Conservation (phyloP, 2,329 filamentous ascomycete species). For the Fusarium keratoplasticum region DNA sequence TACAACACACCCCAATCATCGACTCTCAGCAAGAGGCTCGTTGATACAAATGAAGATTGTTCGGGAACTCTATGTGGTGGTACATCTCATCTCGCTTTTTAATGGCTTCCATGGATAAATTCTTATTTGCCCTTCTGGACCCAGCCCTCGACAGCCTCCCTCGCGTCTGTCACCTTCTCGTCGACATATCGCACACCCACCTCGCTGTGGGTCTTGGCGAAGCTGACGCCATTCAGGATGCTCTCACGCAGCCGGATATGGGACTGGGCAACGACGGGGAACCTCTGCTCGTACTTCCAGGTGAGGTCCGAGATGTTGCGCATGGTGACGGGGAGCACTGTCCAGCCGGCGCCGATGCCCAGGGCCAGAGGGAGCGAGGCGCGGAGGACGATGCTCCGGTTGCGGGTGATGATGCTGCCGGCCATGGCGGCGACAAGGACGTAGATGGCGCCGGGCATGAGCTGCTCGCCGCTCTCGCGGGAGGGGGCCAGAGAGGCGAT, state of each 20-base stretch:
- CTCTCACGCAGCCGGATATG: constrained; percentile 79
- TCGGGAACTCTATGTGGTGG: constrained; percentile 51
- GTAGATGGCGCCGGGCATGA: constrained; percentile 91
- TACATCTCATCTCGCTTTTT: constrained; percentile 51
- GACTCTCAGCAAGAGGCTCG: constrained; percentile 19
- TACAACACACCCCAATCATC: constrained; percentile 31
- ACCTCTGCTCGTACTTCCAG: constrained; percentile 93
- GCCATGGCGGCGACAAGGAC: constrained; percentile 96
- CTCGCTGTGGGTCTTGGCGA: constrained; percentile 79
- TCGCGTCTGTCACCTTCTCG: constrained; percentile 80
- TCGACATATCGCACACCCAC: constrained; percentile 80
- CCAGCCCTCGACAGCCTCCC: constrained; percentile 87
- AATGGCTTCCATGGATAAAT: constrained; percentile 13
- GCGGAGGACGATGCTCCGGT: constrained; percentile 86
- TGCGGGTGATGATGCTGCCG: constrained; percentile 88
- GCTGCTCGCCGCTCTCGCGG: constrained; percentile 84
- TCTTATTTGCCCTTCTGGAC: constrained; percentile 86
- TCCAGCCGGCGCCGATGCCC: constrained; percentile 85
- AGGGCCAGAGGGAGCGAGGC: constrained; percentile 81
- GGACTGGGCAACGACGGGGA: constrained; percentile 84
- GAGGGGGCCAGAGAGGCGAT: constrained; percentile 89
- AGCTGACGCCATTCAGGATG: constrained; percentile 76
- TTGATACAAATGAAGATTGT: constrained; percentile 49
- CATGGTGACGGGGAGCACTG: constrained; percentile 89
- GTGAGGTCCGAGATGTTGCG: constrained; percentile 85